Base-by-base conservation (phyloP, 1,139 yeast species). In the Protomyces inundatus region DNA sequence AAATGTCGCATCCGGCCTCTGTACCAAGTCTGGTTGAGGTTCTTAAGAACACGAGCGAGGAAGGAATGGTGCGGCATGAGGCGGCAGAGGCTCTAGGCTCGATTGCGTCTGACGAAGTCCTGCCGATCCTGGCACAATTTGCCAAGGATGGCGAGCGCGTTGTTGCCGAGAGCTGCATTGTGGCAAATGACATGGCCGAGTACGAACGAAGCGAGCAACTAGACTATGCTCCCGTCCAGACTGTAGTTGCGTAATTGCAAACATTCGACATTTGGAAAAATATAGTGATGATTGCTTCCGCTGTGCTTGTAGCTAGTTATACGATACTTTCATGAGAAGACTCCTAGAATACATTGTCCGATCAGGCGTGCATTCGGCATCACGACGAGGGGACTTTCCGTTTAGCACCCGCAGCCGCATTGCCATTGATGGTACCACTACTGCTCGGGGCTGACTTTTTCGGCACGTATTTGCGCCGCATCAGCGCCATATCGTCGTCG, bases 61-160 rank as follows among this genome's bases (percentile, higher is more conserved):
- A 95, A 55, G 96, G 95, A 67, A 95, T 95, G 98, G 98, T 95
- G 42, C 87, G 99, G 78, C 99, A 95, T 74, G 99, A 95, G 77
- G 98, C 98, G 65, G 98, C 98, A 37, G 99, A 95, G 77, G 98
- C 98, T 36, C 81, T 95, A 71, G 98, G 98, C 33, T 84, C 96
- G 36, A 93, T 95, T 74, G 98, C 97, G 34, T 89, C 97, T n/a
- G 96, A 89, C 71, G 97, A 91, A 66, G 96, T 93, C 59, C 81
- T 91, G 69, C 97, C 97, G 16, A 86, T 93, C 48, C 82, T 95
- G 72, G 82, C 88, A 74, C 80, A 85, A 54, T 88, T 88, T 76
- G 82, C 91, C 71, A 80, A 84, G 70, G 98, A 95, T 74, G 80
- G 83, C 67, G 97, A 88, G 71, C 83, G 82, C 66, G 98, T 95